These are phyloP conservation scores for Ogataea nitratoaversa DNA, from an alignment of 805 yeast species.

Conservation along the genomic window DNA sequence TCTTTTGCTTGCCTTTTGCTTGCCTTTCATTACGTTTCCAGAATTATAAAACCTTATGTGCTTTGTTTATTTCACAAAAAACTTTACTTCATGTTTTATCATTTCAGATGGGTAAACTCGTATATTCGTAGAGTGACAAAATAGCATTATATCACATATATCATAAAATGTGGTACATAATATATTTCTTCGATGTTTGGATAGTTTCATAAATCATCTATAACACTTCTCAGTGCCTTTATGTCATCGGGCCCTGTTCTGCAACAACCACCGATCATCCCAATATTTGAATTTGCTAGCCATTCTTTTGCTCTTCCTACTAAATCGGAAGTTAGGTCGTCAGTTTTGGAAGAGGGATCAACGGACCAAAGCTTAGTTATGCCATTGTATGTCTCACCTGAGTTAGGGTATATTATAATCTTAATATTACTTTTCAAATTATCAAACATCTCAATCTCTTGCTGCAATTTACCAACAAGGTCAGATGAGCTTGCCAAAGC, in stretches of 20 bases:
- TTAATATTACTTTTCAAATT: constrained; percentile 28
- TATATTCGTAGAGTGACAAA: no score
- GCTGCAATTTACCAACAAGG: constrained; percentile 33
- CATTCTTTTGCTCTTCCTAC: constrained; percentile 36
- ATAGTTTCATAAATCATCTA: constrained; percentile 8
- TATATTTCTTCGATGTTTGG: no score
- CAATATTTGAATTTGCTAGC: constrained; percentile 34
- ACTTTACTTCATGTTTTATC: not conserved
- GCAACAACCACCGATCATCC: constrained; percentile 74
- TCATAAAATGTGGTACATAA: no score
- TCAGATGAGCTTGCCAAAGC: constrained; percentile 37
- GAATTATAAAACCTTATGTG: no score
- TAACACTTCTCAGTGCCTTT: constrained; percentile 10
- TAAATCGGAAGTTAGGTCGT: constrained; percentile 33
- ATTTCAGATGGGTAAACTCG: not conserved
- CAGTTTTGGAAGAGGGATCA: constrained; percentile 11
- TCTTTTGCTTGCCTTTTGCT: not conserved
- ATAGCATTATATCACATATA: no score
- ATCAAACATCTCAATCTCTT: constrained; percentile 8
- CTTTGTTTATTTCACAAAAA: not conserved
- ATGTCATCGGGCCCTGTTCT: constrained; percentile 57
- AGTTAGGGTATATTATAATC: constrained; percentile 66
- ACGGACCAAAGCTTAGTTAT: constrained; percentile 38
- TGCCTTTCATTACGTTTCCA: no score
- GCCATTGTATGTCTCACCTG: constrained; percentile 64